Base-by-base conservation (phyloP, 2,329 filamentous ascomycete genomes). In the Chaetothyriales sp. region DNA sequence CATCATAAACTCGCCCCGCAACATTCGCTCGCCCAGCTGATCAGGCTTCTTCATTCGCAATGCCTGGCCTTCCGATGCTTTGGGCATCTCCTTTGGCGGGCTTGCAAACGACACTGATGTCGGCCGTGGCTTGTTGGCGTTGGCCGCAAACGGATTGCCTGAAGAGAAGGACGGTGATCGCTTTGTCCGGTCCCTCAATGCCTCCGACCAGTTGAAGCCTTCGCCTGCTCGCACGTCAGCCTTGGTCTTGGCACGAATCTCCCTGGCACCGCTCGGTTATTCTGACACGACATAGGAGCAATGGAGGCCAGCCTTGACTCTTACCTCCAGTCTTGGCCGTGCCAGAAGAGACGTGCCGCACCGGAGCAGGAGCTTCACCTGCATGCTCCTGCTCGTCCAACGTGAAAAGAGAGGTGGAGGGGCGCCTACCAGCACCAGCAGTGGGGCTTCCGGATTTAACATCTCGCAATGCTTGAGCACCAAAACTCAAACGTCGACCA, bases 171-270 rank as follows among this genome's bases (percentile, higher is more conserved):
- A 74, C 47, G 71, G 70, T 49, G 81, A 83, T 70, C 88, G 89
- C 73, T 94, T 88, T 63, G 89, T 89, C 66, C 89, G 85, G 64
- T 83, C 85, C 69, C 89, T 87, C 76, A 95, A 81, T 74, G 94
- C 89, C 74, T 95, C 90, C 66, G 88, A 87, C 85, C 90, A 95
- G 72, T 94, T 94, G 78, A 94, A 95, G 69, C 86, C 87, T 77
- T 92, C 88, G 77, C 87, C 85, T 89, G 80, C 71, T 58, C 10
- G 18, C 25, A 33, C 4, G 33, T 40, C 25, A 25, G 18, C 20
- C 3, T 28, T 18, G 33, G 46, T 33, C 28, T 28, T 18, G n/a
- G 46, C 33, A 40, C 33, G 15, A 15, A 40, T 2, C 10, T 33
- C 28, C 10, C 25, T 47, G 6, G 22, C 22, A 25, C 22, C 22